Base-by-base conservation (phyloP, 2,329 filamentous ascomycete species). In the Tolypocladium tundrense region DNA sequence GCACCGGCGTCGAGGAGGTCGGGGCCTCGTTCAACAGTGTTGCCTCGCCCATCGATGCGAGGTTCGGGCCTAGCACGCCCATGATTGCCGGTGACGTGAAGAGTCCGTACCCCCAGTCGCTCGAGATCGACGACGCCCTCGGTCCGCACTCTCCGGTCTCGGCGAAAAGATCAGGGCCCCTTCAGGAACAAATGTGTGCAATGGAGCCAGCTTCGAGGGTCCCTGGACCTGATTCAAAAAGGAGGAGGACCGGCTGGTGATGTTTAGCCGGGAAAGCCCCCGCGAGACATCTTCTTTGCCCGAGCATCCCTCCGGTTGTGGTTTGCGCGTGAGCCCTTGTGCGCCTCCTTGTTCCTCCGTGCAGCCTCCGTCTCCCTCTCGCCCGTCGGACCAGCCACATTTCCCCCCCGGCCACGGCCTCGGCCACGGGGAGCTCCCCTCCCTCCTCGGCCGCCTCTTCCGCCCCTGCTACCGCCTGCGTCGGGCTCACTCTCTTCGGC, bases 271-370 rank as follows among this genome's bases (percentile, higher is more conserved):
- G 70, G 64, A 50, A 76, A 70, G 1, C 74, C 74, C 21, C 73
- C 75, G 33, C 83, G 77, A 16, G 81, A 81, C 82, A 87, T 85
- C 73, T 88, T 88, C 67, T 73, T 84, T 14, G 84, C 83, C 41
- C 83, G 75, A 60, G 81, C 81, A 68, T 95, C 88, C 54, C 91
- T 82, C 33, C 92, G 83, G 70, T 91, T 94, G 69, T 96, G 91
- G 68, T 96, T 96, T 39, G 90, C 91, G 60, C 88, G 79, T 27
- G 88, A 89, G 3, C 86, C 81, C 71, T 96, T 96, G 64, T 86
- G 88, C 33, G 88, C 85, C 68, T 96, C 92, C 69, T 96, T 96
- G 61, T 82, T 81, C 65, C 86, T 81, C 63, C 91, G 80, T 11
- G 88, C 87, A 57, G 77, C 74, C 63, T 91, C 85, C 0, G 88